These are phyloP conservation scores for Mycena venus DNA, from an alignment of 768 basidiomycete genomes.

Conservation along the genomic window DNA sequence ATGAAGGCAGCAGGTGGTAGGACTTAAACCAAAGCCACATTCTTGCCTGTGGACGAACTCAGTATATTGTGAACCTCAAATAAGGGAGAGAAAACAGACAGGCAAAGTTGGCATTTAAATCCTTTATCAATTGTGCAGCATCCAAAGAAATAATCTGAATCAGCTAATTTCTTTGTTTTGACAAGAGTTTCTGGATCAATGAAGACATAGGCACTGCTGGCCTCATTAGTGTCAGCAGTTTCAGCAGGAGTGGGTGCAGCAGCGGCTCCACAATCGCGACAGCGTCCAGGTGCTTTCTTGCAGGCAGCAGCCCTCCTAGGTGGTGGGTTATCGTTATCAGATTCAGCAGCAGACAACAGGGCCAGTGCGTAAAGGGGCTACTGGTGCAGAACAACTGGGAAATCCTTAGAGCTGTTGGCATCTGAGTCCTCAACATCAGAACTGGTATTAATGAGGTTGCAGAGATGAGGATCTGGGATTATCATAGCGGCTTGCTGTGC, in stretches of 20 bases:
- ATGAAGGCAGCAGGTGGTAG: too few relatives aligned
- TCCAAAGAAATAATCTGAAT: too few relatives aligned
- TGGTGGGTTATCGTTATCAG: neutral
- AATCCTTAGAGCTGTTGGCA: neutral
- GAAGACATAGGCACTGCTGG: too few relatives aligned
- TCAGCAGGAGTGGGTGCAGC: constrained; percentile 4
- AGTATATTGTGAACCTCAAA: neutral
- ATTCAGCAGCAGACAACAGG: neutral
- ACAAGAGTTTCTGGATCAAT: constrained; percentile 1
- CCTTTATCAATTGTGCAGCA: neutral
- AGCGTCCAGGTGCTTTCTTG: neutral
- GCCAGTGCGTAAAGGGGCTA: neutral
- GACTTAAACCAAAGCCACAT: too few relatives aligned
- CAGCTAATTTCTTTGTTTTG: constrained; percentile 11
- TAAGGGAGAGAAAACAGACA: neutral
- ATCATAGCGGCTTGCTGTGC: constrained; percentile 2
- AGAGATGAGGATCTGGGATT: constrained; percentile 5
- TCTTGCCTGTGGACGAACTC: neutral
- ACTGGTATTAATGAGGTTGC: neutral
- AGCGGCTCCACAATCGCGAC: neutral
- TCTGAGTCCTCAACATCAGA: constrained; percentile 12
- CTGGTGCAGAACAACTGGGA: neutral
- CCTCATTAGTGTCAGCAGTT: neutral
- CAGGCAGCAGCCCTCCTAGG: neutral
- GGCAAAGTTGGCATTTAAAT: constrained; percentile 16